Base-by-base conservation (phyloP, 1,284 basidiomycete genomes). In the Sphagnurus paluster region DNA sequence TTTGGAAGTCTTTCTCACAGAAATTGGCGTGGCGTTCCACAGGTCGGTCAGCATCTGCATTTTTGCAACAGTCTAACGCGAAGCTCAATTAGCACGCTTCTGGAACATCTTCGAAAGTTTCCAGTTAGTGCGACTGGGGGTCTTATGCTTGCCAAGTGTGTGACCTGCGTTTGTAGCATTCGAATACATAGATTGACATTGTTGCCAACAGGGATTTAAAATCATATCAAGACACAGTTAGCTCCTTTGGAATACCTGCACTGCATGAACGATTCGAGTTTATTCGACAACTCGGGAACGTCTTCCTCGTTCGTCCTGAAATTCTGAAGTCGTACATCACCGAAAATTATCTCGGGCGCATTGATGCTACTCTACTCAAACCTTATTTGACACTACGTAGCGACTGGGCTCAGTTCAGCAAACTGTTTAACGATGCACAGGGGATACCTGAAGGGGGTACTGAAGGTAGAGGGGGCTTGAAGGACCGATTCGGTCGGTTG, bases 181-280 rank as follows among this genome's bases (percentile, higher is more conserved):
- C n/a, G n/a, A 23, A 9, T 13, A 38, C 42, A 30, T 28, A 29
- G 36, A 42, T 19, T 21, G 46, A 23, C 21, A 38, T 47, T 25
- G 42, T 24, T 26, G 24, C 39, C 30, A 39, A 25, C 62, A 96
- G 92, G 69, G 97, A 99, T 64, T 80, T 99, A 53, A 97, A 96
- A 56, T 86, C 90, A 34, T 99, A 99, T 62, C 97, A 99, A 74
- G 97, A 99, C 58, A 82, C 83, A 2, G 84, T 98, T 53, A 73
- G 77, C 49, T 82, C 80, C 10, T 98, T 96, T 68, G 77, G 78
- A 24, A 86, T 97, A 33, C 79, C 90, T 1, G 78, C 90, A 1
- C 75, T 99, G 3, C 84, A 87, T 52, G 96, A 98, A 65, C 92
- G 97, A 14, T 99, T 97, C 71, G 97, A 99, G 63, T 98, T 99